phyloP scores from a whole-genome alignment of 2,329 filamentous ascomycete genomes.

The Akanthomyces lecanii region DNA sequence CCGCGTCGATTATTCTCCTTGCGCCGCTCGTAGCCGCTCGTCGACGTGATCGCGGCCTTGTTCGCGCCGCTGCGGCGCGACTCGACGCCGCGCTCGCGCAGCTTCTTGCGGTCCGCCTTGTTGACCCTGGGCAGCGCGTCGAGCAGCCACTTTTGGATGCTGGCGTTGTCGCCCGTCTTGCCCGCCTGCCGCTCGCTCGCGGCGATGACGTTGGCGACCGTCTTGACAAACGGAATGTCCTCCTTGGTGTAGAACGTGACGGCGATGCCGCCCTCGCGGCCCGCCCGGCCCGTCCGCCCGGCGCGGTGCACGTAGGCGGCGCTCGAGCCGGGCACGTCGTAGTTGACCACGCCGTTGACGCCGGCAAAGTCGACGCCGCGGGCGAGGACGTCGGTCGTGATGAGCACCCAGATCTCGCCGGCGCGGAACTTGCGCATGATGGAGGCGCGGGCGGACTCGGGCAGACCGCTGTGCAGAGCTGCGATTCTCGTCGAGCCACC shows the following conservation, averaged over 20 bases:
- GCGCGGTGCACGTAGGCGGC: constrained; percentile 92
- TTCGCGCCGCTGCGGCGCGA: constrained; percentile 47
- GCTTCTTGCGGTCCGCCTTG: constrained; percentile 77
- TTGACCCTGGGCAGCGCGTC: constrained; percentile 78
- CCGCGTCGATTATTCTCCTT: constrained; percentile 63
- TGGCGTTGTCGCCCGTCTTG: constrained; percentile 48
- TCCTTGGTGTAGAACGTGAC: constrained; percentile 96
- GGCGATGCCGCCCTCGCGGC: constrained; percentile 79
- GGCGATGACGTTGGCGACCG: constrained; percentile 87
- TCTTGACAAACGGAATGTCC: constrained; percentile 83
- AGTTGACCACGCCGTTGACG: constrained; percentile 94
- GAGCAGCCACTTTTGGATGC: constrained; percentile 79
- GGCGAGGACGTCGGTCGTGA: constrained; percentile 90
- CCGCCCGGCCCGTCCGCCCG: constrained; percentile 84
- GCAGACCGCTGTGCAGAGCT: constrained; percentile 82
- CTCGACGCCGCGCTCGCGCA: constrained; percentile 80
- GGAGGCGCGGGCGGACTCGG: constrained; percentile 66
- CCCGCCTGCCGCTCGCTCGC: constrained; percentile 70
- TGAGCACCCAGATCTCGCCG: constrained; percentile 92
- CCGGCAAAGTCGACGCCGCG: constrained; percentile 93
- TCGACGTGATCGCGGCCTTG: constrained; percentile 70
- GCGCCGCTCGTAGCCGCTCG: constrained; percentile 70
- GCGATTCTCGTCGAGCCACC: constrained; percentile 82
- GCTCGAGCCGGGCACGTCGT: constrained; percentile 88
- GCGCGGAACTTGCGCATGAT: constrained; percentile 89